These are phyloP conservation scores for Pestalotiopsis fici DNA, from an alignment of 2,329 filamentous ascomycete genomes.

Conservation along the genomic window DNA sequence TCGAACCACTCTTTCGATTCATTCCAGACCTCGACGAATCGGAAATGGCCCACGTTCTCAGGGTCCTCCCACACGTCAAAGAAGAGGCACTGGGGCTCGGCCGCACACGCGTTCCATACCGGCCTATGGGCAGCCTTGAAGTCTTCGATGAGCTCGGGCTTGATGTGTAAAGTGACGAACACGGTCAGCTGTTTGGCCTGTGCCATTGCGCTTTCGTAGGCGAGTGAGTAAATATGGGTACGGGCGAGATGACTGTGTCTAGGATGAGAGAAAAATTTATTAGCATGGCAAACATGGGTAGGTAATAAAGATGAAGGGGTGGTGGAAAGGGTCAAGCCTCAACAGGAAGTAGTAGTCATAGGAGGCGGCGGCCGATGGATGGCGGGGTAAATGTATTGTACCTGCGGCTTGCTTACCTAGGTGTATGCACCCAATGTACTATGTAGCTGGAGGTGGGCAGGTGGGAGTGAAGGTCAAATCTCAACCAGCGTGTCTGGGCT, in stretches of 20 bases:
- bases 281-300: background rate
- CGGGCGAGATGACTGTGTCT: background rate
- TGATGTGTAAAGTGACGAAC: conserved; percentile 13
- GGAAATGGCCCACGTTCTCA: conserved; percentile 9
- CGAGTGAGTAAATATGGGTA: background rate
- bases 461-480: background rate
- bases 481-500: background rate
- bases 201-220: background rate
- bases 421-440: background rate
- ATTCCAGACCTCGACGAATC: conserved; percentile 15
- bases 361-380: too few species aligned
- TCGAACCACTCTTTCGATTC: conserved; percentile 14
- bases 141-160: conserved; percentile 8
- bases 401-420: background rate
- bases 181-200: conserved; percentile 12
- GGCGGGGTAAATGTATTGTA: background rate
- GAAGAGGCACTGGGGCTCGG: conserved; percentile 14
- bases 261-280: background rate
- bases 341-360: too few species aligned
- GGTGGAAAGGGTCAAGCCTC: too few species aligned
- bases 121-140: conserved; percentile 16
- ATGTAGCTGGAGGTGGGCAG: background rate
- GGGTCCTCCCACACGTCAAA: conserved; percentile 16
- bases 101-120: conserved; percentile 13
- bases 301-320: background rate